Evolutionary conservation across 1,284 basidiomycete genomes (phyloP).

Genomic region (Leccinum pseudoinsigne): DNA sequence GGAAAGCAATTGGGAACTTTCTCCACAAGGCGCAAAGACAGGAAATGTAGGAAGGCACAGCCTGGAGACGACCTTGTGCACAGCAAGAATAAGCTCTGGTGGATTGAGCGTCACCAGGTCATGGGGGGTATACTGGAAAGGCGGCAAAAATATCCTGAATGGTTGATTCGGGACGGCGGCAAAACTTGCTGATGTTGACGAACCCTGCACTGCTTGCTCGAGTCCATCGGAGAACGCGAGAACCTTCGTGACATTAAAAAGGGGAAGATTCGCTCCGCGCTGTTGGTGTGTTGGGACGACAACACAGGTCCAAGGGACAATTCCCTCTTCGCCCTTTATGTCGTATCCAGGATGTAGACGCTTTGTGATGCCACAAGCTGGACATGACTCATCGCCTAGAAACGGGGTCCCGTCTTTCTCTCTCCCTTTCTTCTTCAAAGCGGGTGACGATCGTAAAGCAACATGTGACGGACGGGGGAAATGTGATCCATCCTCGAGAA

Average conservation of each 20-base stretch:
- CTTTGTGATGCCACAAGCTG: slow-evolving; percentile 33
- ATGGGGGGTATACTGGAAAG: slow-evolving; percentile 19
- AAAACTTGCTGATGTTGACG: slow-evolving; percentile 2
- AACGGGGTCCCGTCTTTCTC: slow-evolving; percentile 25
- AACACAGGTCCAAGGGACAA: slow-evolving; percentile 24
- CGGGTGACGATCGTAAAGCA: slow-evolving; percentile 9
- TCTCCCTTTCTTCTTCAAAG: slow-evolving; percentile 30
- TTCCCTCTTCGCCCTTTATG: slow-evolving; percentile 23
- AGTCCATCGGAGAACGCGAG: slow-evolving; percentile 22
- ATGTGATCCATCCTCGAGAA: slow-evolving; percentile 54
- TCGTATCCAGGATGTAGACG: slow-evolving; percentile 26
- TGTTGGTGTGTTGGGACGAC: slow-evolving; percentile 28
- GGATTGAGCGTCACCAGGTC: slow-evolving; percentile 25
- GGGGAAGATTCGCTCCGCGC: slow-evolving; percentile 24
- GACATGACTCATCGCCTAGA: slow-evolving; percentile 25
- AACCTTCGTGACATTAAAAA: slow-evolving; percentile 20
- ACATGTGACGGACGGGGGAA: slow-evolving; percentile 40
- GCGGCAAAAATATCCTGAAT: slow-evolving; percentile 9
- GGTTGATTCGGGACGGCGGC: slow-evolving; percentile 5
- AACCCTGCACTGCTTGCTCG: slow-evolving; percentile 13
- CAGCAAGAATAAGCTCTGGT: slow-evolving; percentile 31
- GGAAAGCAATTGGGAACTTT: slow-evolving; percentile 8
- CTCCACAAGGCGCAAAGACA: slow-evolving; percentile 8
- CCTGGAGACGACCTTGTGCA: slow-evolving; percentile 24
- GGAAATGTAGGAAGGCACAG: slow-evolving; percentile 28